Percentiles rank a stretch among this genome's conserved stretches.
Evolutionary conservation across 106 monocot genomes (phyloP).

Genomic region (Dendrobium catenatum): DNA sequence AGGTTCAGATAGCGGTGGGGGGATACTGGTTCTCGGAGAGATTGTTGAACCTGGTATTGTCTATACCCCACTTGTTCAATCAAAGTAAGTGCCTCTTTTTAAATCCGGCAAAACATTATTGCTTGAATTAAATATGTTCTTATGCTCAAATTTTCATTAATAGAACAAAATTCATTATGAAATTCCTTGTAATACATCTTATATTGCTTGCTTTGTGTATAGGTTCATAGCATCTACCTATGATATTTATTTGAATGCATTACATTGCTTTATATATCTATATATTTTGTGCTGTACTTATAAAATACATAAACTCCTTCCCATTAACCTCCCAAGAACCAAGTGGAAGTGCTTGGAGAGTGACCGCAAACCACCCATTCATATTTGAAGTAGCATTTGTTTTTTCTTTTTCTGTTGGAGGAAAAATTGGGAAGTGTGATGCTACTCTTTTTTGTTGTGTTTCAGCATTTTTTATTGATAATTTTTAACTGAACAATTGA

Average conservation of each 20-base stretch:
- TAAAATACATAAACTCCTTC: background rate
- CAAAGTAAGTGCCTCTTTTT: conserved; percentile 56
- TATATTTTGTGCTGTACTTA: background rate
- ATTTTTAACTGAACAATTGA: too few species aligned
- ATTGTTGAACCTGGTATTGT: conserved; percentile 81
- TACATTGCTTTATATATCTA: background rate
- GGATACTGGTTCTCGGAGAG: conserved; percentile 89
- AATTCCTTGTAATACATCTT: too few species aligned
- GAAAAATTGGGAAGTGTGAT: background rate
- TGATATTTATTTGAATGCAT: background rate
- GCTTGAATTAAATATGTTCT: background rate
- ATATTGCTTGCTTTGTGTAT: too few species aligned
- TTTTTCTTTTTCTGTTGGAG: background rate
- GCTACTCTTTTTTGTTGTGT: too few species aligned
- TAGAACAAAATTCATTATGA: too few species aligned
- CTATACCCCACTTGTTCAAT: conserved; percentile 86
- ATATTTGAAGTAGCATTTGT: background rate
- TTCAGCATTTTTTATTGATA: too few species aligned
- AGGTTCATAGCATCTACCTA: background rate
- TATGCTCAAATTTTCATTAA: background rate
- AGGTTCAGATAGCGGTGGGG: conserved; percentile 83
- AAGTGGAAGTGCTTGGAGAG: too few species aligned
- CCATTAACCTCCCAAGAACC: background rate
- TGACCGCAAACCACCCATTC: background rate
- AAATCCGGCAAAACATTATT: background rate